phyloP scores from a whole-genome alignment of 2,329 filamentous ascomycete genomes.

The Ascochyta clinopodiicola region DNA sequence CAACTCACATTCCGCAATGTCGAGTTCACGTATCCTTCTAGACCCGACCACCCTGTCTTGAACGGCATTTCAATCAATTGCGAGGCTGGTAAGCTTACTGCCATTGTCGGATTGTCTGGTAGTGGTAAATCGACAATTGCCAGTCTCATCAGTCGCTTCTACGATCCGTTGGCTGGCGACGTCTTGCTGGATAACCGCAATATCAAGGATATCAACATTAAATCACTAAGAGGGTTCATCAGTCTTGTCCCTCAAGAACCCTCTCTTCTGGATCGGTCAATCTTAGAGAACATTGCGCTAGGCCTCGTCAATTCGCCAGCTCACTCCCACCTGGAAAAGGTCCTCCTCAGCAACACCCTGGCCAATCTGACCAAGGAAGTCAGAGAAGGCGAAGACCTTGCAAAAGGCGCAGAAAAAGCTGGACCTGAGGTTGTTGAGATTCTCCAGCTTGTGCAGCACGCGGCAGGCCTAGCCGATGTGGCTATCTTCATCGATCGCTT shows the following conservation, averaged over 20 bases:
- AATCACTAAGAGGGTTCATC: slow-evolving; percentile 46
- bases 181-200: slow-evolving; percentile 62
- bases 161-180: slow-evolving; percentile 60
- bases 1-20: slow-evolving; percentile 49
- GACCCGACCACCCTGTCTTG: slow-evolving; percentile 49
- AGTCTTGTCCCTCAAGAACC: slow-evolving; percentile 60
- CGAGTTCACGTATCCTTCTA: slow-evolving; percentile 51
- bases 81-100: slow-evolving; percentile 50
- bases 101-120: slow-evolving; percentile 52
- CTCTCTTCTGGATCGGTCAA: slow-evolving; percentile 58
- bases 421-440: slow-evolving; percentile 52
- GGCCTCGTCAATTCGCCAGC: slow-evolving; percentile 55
- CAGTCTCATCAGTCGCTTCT: slow-evolving; percentile 47
- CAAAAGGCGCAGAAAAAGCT: slow-evolving; percentile 19
- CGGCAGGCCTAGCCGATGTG: slow-evolving; percentile 66
- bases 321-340: slow-evolving; percentile 50
- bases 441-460: slow-evolving; percentile 56
- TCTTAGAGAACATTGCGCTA: slow-evolving; percentile 62
- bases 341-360: slow-evolving; percentile 59
- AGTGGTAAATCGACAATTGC: slow-evolving; percentile 53
- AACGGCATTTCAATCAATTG: slow-evolving; percentile 47
- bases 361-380: slow-evolving; percentile 60
- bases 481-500: slow-evolving; percentile 61
- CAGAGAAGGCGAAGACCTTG: slow-evolving; percentile 59
- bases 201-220: slow-evolving; percentile 48